Conservation (phyloP, 345 rosid genomes). For the Syzygium grande region DNA sequence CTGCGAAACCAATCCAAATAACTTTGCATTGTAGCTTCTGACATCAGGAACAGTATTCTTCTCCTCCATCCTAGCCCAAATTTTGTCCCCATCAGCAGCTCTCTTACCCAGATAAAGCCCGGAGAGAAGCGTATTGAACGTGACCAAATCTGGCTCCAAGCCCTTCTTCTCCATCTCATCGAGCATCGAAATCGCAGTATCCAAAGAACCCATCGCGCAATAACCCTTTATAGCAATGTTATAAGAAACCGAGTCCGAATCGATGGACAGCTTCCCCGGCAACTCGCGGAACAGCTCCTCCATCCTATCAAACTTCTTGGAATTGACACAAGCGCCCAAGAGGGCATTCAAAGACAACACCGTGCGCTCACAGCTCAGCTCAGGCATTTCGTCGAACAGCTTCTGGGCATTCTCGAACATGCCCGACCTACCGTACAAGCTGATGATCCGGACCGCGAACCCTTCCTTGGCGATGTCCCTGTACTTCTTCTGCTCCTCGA, state of each 20-base stretch:
- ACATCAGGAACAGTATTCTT: constrained; percentile 32
- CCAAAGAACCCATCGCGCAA: constrained; percentile 39
- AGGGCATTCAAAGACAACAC: constrained; percentile 57
- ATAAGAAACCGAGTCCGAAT: constrained; percentile 44
- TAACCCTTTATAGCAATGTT: constrained; percentile 49
- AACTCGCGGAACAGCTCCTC: constrained; percentile 31
- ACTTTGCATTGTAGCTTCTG: constrained; percentile 48
- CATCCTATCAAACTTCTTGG: constrained; percentile 39
- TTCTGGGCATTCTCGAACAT: constrained; percentile 60
- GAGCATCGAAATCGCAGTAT: constrained; percentile 29
- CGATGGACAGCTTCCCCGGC: constrained; percentile 32
- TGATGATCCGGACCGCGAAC: constrained; percentile 42
- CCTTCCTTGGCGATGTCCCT: constrained; percentile 45
- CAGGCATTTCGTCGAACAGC: constrained; percentile 76
- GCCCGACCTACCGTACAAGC: constrained; percentile 39
- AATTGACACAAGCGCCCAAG: constrained; percentile 43
- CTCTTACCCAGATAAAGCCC: constrained; percentile 33
- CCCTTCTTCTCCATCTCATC: constrained; percentile 57
- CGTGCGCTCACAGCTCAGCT: constrained; percentile 42
- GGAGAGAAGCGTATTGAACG: constrained; percentile 47
- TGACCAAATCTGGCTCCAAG: constrained; percentile 33
- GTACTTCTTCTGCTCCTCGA: constrained; percentile 64
- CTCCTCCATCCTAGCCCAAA: constrained; percentile 46
- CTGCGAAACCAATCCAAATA: constrained; percentile 39
- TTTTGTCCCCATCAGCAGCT: constrained; percentile 46